These are phyloP conservation scores for Phytophthora citricola DNA, from an alignment of 352 stramenopile species.

Conservation along the genomic window DNA sequence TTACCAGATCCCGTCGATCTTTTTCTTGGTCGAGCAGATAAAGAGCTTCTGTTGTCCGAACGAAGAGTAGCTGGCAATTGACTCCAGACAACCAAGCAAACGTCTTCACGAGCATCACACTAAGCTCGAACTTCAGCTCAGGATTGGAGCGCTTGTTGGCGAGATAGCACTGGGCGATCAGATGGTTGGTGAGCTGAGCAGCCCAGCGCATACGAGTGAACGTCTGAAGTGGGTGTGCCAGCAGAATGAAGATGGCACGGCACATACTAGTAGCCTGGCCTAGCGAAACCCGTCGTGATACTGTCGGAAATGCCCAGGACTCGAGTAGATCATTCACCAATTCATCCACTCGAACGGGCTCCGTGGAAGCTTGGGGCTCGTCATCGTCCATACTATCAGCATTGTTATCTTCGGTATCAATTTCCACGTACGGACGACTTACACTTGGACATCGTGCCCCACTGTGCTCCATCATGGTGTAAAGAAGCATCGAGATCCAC, in stretches of 20 bases:
- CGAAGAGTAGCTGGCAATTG: constrained; percentile 55
- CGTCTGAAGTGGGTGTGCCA: constrained; percentile 67
- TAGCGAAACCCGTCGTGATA: constrained; percentile 58
- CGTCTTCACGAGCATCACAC: constrained; percentile 58
- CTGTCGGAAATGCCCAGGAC: constrained; percentile 60
- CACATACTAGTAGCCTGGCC: constrained; percentile 59
- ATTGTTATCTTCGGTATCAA: constrained; percentile 52
- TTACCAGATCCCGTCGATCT: constrained; percentile 54
- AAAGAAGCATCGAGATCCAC: constrained; percentile 81
- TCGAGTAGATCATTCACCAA: constrained; percentile 58
- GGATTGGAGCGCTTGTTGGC: constrained; percentile 41
- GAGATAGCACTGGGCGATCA: constrained; percentile 72
- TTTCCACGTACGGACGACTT: constrained; percentile 72
- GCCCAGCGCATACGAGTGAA: constrained; percentile 60
- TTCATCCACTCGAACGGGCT: constrained; percentile 66
- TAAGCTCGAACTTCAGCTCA: constrained; percentile 63
- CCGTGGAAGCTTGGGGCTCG: constrained; percentile 42
- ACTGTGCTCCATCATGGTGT: constrained; percentile 85
- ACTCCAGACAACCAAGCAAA: constrained; percentile 63
- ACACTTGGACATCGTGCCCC: constrained; percentile 69
- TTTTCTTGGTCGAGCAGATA: constrained; percentile 70
- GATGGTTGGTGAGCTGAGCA: constrained; percentile 49
- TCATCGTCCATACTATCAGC: constrained; percentile 47
- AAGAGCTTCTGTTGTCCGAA: constrained; percentile 61
- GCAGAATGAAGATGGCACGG: constrained; percentile 68